Base-by-base conservation (phyloP, 78 protist species). In the Dictyostelium intermedium region DNA sequence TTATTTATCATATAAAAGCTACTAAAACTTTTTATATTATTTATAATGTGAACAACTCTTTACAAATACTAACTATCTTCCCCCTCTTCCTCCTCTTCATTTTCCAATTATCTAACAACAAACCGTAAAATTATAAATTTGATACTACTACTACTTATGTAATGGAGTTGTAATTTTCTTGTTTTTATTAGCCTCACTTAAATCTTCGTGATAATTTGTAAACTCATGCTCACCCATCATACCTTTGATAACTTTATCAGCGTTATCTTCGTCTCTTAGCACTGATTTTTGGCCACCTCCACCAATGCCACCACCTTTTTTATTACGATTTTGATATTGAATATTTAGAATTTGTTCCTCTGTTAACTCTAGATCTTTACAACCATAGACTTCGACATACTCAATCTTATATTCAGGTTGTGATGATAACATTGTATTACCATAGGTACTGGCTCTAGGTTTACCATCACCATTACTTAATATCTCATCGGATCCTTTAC, bases 221-320 rank as follows among this genome's bases (percentile, higher is more conserved):
- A 87, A 87, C 41, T 77, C 82, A 5, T 87, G 73, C 16, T 84
- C 85, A 27, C 93, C 93, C 80, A 87, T 35, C 56, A 70, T 32
- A 20, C 82, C 39, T 45, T 60, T 76, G 5, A 87, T 87, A n/a
- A 63, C 79, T 32, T 87, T 87, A 32, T 87, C 93, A 27, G 85
- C 85, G 43, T 87, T 87, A 23, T 35, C 86, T 34, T 82, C 86
- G 13, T 30, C 50, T 20, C 34, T 34, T 32, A 82, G 32, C 9
- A 82, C 74, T 1, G 45, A 34, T 50, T 80, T 43, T 9, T 73
- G 30, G 7, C 53, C 81, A 1, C 20, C 34, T 7, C 23, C 32
- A 27, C 6, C 10, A 7, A n/a, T 61, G 10, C n/a, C n/a, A n/a
- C 74, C 73, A 63, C 73, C 74, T 66, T 66, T 66, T 56, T 56